phyloP scores from a whole-genome alignment of 495 filamentous ascomycete species.

The Apiosordaria backusii region DNA sequence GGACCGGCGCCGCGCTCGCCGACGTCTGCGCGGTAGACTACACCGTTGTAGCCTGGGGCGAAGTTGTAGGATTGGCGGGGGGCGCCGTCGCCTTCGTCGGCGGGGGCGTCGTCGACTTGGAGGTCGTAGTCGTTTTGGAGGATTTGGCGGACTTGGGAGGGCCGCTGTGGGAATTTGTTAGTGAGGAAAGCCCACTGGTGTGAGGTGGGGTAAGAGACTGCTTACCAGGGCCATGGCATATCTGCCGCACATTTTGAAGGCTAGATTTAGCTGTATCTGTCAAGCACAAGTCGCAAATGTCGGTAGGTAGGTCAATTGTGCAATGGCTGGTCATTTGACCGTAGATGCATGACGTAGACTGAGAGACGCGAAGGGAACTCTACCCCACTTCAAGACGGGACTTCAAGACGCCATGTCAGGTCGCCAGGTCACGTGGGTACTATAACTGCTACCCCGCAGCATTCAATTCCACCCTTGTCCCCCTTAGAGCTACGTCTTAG shows the following conservation, averaged over 20 bases:
- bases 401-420: neutral
- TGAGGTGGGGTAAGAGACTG: conserved; percentile 12
- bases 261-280: neutral
- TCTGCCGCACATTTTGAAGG: conserved; percentile 71
- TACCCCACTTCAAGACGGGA: neutral
- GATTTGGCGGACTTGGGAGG: conserved; percentile 62
- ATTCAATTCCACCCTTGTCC: no score
- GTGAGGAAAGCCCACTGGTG: neutral
- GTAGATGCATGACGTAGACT: neutral
- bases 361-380: neutral
- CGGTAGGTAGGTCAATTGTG: neutral
- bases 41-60: conserved; percentile 79
- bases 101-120: conserved; percentile 71
- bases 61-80: conserved; percentile 87
- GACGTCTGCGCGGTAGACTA: conserved; percentile 78
- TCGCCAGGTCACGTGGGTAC: neutral
- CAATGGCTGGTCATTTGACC: neutral
- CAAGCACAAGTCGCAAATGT: neutral
- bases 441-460: neutral
- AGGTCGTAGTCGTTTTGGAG: conserved; percentile 67
- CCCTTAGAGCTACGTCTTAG: no score
- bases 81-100: conserved; percentile 54
- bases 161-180: conserved; percentile 42
- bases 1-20: conserved; percentile 50
- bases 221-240: conserved; percentile 78